phyloP scores from a whole-genome alignment of 257 asterid genomes.

The Solanum piurae region DNA sequence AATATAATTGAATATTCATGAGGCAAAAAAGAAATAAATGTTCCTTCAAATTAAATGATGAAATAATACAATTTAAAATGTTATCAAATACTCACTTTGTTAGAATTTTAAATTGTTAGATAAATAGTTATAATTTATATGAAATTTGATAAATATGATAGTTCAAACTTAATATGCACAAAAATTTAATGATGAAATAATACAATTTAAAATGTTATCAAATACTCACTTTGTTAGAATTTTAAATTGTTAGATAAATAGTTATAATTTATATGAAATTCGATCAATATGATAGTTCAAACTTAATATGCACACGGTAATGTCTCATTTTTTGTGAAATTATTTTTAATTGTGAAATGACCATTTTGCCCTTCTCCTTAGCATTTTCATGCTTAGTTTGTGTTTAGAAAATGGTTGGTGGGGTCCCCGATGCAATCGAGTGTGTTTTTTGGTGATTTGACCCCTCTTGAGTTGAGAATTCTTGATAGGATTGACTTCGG shows the following conservation, averaged over 20 bases:
- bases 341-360: too few relatives aligned
- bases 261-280: background rate
- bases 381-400: too few relatives aligned
- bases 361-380: accelerated
- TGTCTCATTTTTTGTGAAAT: too few relatives aligned
- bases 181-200: background rate
- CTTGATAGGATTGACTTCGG: too few relatives aligned
- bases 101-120: background rate
- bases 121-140: background rate
- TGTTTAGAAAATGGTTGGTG: too few relatives aligned
- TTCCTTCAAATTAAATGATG: background rate
- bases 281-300: too few relatives aligned
- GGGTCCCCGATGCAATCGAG: too few relatives aligned
- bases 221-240: background rate
- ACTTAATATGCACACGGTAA: too few relatives aligned
- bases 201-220: background rate
- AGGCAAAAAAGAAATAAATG: background rate
- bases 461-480: too few relatives aligned
- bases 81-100: background rate
- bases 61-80: background rate
- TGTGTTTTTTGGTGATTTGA: too few relatives aligned
- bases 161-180: too few relatives aligned
- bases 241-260: background rate
- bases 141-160: background rate
- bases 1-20: background rate